These are phyloP conservation scores for Candida endomychidarum DNA, from an alignment of 805 yeast species.

Conservation along the genomic window DNA sequence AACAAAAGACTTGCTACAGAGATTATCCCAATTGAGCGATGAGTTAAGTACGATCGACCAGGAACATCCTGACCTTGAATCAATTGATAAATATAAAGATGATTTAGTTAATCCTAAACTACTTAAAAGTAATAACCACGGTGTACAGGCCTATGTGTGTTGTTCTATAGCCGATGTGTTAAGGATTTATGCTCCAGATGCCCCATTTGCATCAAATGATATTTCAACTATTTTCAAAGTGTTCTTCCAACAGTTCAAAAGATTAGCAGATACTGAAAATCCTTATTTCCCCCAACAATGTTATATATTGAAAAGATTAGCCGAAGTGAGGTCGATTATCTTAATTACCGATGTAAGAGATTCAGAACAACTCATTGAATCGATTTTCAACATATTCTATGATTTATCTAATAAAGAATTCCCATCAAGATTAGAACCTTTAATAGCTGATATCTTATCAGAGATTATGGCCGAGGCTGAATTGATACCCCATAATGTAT, in stretches of 20 bases:
- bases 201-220: constrained; percentile 72
- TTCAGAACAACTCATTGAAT: constrained; percentile 52
- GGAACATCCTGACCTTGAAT: constrained; percentile 44
- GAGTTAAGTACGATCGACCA: constrained; percentile 63
- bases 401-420: constrained; percentile 46
- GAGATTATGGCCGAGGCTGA: constrained; percentile 75
- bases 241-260: constrained; percentile 61
- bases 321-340: constrained; percentile 74
- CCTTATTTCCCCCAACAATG: constrained; percentile 63
- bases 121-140: constrained; percentile 58
- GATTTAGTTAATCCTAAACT: constrained; percentile 61
- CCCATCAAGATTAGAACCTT: constrained; percentile 54
- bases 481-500: constrained; percentile 56
- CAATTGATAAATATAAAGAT: constrained; percentile 42
- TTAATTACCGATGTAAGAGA: constrained; percentile 73
- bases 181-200: constrained; percentile 83
- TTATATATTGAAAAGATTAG: constrained; percentile 63
- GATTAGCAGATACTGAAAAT: constrained; percentile 52
- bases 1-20: constrained; percentile 56
- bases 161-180: constrained; percentile 76
- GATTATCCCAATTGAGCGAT: constrained; percentile 58
- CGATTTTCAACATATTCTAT: constrained; percentile 63
- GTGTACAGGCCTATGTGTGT: constrained; percentile 67
- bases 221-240: constrained; percentile 65
- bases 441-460: constrained; percentile 67